Base-by-base conservation (phyloP, 768 basidiomycete species). In the Boletales sp. region DNA sequence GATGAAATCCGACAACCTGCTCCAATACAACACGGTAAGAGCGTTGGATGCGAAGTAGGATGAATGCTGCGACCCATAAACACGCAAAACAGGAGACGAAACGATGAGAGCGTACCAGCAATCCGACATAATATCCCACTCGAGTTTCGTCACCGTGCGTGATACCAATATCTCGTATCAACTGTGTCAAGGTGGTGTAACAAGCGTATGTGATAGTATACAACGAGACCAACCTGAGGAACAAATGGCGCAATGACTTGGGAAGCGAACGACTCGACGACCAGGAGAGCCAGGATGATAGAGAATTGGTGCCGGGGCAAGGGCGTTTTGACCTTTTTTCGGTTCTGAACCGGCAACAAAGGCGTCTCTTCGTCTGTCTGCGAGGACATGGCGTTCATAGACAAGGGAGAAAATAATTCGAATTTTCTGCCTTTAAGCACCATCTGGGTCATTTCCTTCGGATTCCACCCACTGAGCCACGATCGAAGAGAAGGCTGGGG, bases 221-320 rank as follows among this genome's bases (percentile, higher is more conserved):
- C 8, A 17, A 37, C 9, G 21, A 25, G 35, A 58, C 75, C 37
- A 51, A 84, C 86, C 72, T 89, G 80, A 4, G 85, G 86, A n/a
- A 82, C 78, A 60, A 89, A 90, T 0, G 88, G 89, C 41, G 80
- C 80, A 52, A 90, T 88, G 49, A 90, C 84, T 53, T 87, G 79
- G 6, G 79, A 79, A 2, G 87, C 86, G 57, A 91, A 70, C 1
- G 88, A 87, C 62, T 91, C 89, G 33, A 86, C 75, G 38, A 90
- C 79, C 65, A 88, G 87, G 17, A 90, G 74, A 57, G 88, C 74
- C 48, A 91, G 63, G 4, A 90, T 73, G 53, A 91, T 79, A 41
- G 73, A 73, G 52, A 90, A 76, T 72, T 90, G 88, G 53, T 74
- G 74, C 80, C 76, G 81, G 13, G 88, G 88, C 19, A 90, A 60